Evolutionary conservation across 805 yeast genomes (phyloP).

Genomic region (Komagataella mondaviorum): DNA sequence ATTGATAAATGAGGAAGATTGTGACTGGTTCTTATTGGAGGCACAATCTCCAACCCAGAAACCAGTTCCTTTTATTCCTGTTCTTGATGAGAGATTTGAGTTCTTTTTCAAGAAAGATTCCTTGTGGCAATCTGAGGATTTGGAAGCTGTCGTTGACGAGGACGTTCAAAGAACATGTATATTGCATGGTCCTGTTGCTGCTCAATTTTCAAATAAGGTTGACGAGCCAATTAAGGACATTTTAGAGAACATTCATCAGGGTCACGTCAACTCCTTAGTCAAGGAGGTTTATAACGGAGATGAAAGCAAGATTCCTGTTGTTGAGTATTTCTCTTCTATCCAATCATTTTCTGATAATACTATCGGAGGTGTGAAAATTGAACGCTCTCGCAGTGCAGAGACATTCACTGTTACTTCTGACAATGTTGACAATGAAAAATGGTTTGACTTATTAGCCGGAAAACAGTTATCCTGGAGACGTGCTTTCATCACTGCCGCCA

Average conservation of each 20-base stretch:
- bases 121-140: constrained; percentile 96
- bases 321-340: constrained; percentile 58
- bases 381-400: background rate
- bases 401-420: constrained; percentile 16
- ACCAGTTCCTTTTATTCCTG: constrained; percentile 97
- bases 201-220: constrained; percentile 73
- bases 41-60: constrained; percentile 80
- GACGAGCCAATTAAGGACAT: constrained; percentile 90
- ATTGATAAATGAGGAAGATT: constrained; percentile 88
- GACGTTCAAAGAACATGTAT: constrained; percentile 99
- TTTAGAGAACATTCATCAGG: constrained; percentile 79
- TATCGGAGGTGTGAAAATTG: constrained; percentile 13
- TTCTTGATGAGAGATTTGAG: constrained; percentile 87
- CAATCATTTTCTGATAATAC: constrained; percentile 10
- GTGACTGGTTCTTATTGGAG: constrained; percentile 78
- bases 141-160: constrained; percentile 89
- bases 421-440: constrained; percentile 20
- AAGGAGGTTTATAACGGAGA: constrained; percentile 62
- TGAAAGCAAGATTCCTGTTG: constrained; percentile 62
- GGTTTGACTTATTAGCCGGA: constrained; percentile 83
- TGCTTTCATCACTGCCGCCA: constrained; percentile 69
- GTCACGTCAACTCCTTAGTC: constrained; percentile 64
- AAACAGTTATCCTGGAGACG: constrained; percentile 72
- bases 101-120: constrained; percentile 97
- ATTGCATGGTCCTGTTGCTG: constrained; percentile 97